A percentile compares a stretch with the other conserved stretches of the same genome.
phyloP scores from a whole-genome alignment of 768 basidiomycete genomes.

The Naganishia vaughanmartiniae region DNA sequence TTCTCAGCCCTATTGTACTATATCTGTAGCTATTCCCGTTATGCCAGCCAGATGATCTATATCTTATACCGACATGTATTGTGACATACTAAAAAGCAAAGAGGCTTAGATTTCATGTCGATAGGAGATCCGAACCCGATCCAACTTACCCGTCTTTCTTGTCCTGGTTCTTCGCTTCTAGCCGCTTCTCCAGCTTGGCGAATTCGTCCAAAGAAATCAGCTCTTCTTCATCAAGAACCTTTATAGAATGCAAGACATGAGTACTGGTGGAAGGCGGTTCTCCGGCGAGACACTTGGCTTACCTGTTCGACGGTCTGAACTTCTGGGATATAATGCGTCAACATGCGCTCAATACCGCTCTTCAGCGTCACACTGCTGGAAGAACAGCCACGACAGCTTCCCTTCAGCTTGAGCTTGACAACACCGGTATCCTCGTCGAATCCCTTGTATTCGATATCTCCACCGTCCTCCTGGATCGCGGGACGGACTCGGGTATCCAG shows the following conservation, averaged over 20 bases:
- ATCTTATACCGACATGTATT: conserved; percentile 31
- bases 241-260: neutral
- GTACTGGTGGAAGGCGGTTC: neutral
- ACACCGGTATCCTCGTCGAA: conserved; percentile 74
- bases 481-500: conserved; percentile 92
- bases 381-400: conserved; percentile 92
- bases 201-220: conserved; percentile 82
- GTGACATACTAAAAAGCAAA: conserved; percentile 21
- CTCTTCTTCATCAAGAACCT: conserved; percentile 91
- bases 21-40: conserved; percentile 16
- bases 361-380: conserved; percentile 94
- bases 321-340: conserved; percentile 94
- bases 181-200: conserved; percentile 73
- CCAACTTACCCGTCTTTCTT: conserved; percentile 22
- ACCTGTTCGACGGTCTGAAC: conserved; percentile 53
- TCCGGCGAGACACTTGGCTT: conserved; percentile 28
- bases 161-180: conserved; percentile 55
- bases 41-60: neutral
- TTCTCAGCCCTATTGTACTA: neutral
- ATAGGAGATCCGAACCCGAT: neutral
- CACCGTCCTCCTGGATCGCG: conserved; percentile 98
- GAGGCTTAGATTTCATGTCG: neutral
- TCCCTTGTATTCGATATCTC: conserved; percentile 92
- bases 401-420: conserved; percentile 88
- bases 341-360: conserved; percentile 94